Evolutionary conservation across 495 filamentous ascomycete species (phyloP).

Genomic region (Lineolata rhizophorae): DNA sequence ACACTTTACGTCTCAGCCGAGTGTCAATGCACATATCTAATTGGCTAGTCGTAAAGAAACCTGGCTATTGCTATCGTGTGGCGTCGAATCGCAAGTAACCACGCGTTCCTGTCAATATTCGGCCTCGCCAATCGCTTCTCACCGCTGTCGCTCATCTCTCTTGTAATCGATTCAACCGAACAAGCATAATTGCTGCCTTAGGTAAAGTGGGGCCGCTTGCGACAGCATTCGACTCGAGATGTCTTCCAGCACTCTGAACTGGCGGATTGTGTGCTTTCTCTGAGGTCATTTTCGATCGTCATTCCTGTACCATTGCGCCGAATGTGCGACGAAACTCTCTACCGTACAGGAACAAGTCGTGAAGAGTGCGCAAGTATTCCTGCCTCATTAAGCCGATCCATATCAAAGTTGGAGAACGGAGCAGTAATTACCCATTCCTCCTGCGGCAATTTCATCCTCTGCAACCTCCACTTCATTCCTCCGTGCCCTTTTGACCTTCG

Average conservation of each 20-base stretch:
- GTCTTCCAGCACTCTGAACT: too few species aligned
- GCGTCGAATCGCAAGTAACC: not conserved
- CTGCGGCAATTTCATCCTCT: conserved; percentile 3
- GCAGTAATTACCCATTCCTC: conserved; percentile 1
- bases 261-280: not conserved
- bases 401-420: conserved; percentile 1
- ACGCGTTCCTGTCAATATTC: not conserved
- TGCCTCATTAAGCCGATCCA: too few species aligned
- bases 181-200: not conserved
- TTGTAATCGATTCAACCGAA: not conserved
- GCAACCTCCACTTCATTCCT: conserved; percentile 2
- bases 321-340: conserved; percentile 1
- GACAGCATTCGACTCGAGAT: too few species aligned
- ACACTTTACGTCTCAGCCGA: too few species aligned
- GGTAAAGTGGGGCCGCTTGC: too few species aligned
- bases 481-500: conserved; percentile 1
- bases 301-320: not conserved
- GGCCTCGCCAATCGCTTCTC: not conserved
- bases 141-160: not conserved
- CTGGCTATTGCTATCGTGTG: not conserved
- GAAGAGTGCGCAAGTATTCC: not conserved
- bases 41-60: not conserved
- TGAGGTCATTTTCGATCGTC: not conserved
- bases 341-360: not conserved
- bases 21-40: not conserved